A percentile compares a stretch with the other conserved stretches of the same genome.
phyloP scores from a whole-genome alignment of 2,329 filamentous ascomycete species.

The Hypoxylon sp. region DNA sequence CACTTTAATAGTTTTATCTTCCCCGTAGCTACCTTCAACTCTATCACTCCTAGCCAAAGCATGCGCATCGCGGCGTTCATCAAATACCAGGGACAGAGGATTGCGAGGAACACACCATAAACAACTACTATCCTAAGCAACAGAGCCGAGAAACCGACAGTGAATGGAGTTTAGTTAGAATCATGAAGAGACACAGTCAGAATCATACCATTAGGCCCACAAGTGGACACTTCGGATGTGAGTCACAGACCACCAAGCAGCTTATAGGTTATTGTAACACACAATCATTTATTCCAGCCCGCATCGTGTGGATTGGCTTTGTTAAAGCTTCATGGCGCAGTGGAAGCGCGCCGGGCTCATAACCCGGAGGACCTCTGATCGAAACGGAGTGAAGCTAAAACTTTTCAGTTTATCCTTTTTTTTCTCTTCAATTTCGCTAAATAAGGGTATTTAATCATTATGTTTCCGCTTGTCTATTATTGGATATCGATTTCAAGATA shows the following conservation, averaged over 20 bases:
- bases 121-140: background rate
- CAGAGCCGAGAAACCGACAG: background rate
- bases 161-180: background rate
- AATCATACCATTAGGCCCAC: background rate
- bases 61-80: no score
- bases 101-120: background rate
- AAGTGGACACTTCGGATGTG: slow-evolving; percentile 1
- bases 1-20: no score
- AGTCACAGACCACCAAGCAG: background rate
- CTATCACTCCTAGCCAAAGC: no score
- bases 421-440: background rate
- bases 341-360: slow-evolving; percentile 38
- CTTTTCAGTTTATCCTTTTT: background rate
- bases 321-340: slow-evolving; percentile 36
- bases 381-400: slow-evolving; percentile 35
- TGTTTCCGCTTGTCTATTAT: background rate
- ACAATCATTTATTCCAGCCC: background rate
- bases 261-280: background rate
- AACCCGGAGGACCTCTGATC: slow-evolving; percentile 37
- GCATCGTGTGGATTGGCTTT: background rate
- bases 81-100: background rate
- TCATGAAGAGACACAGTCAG: background rate
- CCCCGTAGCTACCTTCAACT: no score
- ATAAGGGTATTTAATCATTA: background rate
- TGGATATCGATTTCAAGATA: no score